phyloP scores from a whole-genome alignment of 1,139 yeast species.

The Scheffersomyces illinoinensis region DNA sequence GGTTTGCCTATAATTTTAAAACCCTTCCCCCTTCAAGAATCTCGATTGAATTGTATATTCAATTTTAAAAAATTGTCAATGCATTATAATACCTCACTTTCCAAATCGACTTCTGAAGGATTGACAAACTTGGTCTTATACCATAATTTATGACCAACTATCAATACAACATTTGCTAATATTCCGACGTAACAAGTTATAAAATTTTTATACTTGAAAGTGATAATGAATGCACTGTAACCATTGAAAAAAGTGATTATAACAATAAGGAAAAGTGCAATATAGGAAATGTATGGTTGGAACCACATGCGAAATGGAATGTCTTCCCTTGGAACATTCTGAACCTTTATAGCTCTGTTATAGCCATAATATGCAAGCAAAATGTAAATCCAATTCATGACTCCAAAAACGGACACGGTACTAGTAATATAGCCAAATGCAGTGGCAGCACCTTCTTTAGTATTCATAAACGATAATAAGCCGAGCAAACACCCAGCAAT shows the following conservation, averaged over 20 bases:
- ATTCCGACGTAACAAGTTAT: slow-evolving; percentile 13
- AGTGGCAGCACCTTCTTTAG: slow-evolving; percentile 3
- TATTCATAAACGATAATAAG: background rate
- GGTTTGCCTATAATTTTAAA: too few species aligned
- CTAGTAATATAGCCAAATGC: slow-evolving; percentile 18
- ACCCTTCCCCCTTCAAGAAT: too few species aligned
- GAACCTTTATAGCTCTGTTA: slow-evolving; percentile 10
- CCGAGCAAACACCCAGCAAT: slow-evolving; percentile 1
- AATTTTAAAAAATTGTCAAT: too few species aligned
- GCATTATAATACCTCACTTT: background rate
- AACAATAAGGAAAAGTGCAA: slow-evolving; percentile 16
- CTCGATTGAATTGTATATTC: too few species aligned
- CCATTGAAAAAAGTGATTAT: slow-evolving; percentile 22
- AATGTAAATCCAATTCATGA: slow-evolving; percentile 15
- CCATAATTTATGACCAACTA: slow-evolving; percentile 4
- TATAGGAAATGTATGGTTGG: slow-evolving; percentile 23
- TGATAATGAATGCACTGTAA: slow-evolving; percentile 24
- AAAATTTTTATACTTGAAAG: slow-evolving; percentile 11
- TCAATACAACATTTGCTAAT: slow-evolving; percentile 6
- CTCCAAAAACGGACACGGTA: slow-evolving; percentile 18
- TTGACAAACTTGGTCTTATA: slow-evolving; percentile 2
- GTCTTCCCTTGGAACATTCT: slow-evolving; percentile 3
- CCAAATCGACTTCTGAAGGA: slow-evolving; percentile 2
- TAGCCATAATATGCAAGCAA: slow-evolving; percentile 11
- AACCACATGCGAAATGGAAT: slow-evolving; percentile 17